Conservation (phyloP, 768 basidiomycete species). For the Psilocybe cyanescens region DNA sequence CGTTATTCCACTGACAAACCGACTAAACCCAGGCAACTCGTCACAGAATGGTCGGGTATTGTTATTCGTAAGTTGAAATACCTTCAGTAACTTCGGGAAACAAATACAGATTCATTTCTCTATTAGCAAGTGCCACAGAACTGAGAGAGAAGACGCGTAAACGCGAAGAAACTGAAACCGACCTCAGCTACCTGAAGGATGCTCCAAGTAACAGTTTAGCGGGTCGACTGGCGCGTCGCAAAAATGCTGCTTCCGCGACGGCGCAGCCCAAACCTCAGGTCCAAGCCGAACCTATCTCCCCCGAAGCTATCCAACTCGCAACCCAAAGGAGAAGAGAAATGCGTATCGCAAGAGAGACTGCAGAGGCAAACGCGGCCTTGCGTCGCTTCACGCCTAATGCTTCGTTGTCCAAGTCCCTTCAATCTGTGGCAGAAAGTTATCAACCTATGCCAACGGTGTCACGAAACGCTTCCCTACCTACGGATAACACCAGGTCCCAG, state of each 20-base stretch:
- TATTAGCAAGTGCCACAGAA: constrained; percentile 10
- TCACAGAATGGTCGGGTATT: constrained; percentile 23
- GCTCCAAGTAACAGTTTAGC: constrained; percentile 26
- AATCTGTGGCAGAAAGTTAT: neutral
- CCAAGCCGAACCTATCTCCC: neutral
- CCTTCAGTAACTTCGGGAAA: neutral
- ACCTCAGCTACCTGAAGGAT: constrained; percentile 33
- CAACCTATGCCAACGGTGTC: neutral
- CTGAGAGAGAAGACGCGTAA: constrained; percentile 4
- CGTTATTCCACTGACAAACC: constrained; percentile 16
- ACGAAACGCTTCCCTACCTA: neutral
- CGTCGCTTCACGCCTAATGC: constrained; percentile 1
- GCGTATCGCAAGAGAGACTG: constrained; percentile 25
- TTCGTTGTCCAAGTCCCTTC: neutral
- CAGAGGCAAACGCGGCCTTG: neutral
- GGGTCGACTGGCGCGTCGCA: constrained; percentile 19
- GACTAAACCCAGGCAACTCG: neutral
- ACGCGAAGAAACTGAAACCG: constrained; percentile 8
- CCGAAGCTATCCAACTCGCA: constrained; percentile 4
- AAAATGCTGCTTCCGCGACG: neutral
- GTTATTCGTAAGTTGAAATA: constrained; percentile 35
- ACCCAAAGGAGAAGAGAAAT: constrained; percentile 19
- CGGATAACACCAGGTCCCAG: neutral
- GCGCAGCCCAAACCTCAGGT: constrained; percentile 2
- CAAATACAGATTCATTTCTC: neutral